phyloP scores from a whole-genome alignment of 352 stramenopile species.

The Phytophthora pisi region DNA sequence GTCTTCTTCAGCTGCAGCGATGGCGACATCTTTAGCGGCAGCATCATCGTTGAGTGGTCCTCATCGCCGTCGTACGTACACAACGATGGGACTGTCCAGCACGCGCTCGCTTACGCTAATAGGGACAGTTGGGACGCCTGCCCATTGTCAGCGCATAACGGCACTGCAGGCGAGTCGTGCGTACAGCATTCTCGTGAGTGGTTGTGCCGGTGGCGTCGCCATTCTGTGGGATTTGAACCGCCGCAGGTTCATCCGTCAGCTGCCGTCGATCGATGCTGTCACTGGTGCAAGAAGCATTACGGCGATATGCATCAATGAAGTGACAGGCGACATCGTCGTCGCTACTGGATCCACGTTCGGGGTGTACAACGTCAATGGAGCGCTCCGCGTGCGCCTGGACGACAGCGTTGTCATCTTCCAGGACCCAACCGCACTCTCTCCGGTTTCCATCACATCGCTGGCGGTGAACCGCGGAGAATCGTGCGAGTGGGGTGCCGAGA shows the following conservation, averaged over 20 bases:
- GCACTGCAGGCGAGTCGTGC: conserved; percentile 60
- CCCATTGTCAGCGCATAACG: conserved; percentile 49
- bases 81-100: conserved; percentile 28
- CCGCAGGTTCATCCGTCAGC: conserved; percentile 53
- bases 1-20: conserved; percentile 36
- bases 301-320: conserved; percentile 67
- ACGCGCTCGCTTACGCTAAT: conserved; percentile 49
- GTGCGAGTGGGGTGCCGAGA: conserved; percentile 68
- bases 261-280: conserved; percentile 22
- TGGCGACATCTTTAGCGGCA: conserved; percentile 33
- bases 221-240: conserved; percentile 82
- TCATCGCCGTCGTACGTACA: conserved; percentile 32
- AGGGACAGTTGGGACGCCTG: conserved; percentile 49
- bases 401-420: conserved; percentile 54
- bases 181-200: conserved; percentile 72
- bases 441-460: conserved; percentile 47
- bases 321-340: conserved; percentile 67
- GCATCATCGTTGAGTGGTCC: conserved; percentile 36
- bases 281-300: conserved; percentile 29
- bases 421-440: conserved; percentile 40
- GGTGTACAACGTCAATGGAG: conserved; percentile 75
- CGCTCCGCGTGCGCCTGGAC: conserved; percentile 53
- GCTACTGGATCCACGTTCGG: conserved; percentile 52
- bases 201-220: conserved; percentile 54
- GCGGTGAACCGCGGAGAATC: conserved; percentile 54